Evolutionary conservation across 2,329 filamentous ascomycete species (phyloP).

Genomic region (Dissoconium aciculare): DNA sequence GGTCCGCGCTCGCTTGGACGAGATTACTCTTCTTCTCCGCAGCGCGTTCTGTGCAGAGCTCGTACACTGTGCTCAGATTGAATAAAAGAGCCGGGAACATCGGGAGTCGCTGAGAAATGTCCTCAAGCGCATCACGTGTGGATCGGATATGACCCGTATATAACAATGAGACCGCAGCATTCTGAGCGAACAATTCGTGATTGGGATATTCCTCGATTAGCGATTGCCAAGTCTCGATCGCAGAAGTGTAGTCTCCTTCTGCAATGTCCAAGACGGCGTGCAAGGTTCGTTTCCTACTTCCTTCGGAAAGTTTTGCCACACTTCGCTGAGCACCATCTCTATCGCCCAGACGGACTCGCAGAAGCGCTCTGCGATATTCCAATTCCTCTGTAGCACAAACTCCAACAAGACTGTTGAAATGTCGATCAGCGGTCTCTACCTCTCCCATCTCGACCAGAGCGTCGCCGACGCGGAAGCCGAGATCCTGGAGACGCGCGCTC

Average conservation of each 20-base stretch:
- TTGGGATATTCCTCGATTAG: background rate
- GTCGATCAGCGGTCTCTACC: slow-evolving; percentile 59
- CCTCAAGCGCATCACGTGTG: slow-evolving; percentile 53
- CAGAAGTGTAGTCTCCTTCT: slow-evolving; percentile 54
- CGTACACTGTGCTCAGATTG: slow-evolving; percentile 82
- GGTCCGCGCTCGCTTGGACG: slow-evolving; percentile 27
- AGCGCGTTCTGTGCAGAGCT: slow-evolving; percentile 70
- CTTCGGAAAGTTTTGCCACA: slow-evolving; percentile 27
- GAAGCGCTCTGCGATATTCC: slow-evolving; percentile 38
- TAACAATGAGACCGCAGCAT: slow-evolving; percentile 67
- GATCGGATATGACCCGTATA: slow-evolving; percentile 66
- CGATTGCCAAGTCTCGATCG: slow-evolving; percentile 46
- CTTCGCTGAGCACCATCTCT: slow-evolving; percentile 30
- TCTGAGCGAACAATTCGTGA: slow-evolving; percentile 58
- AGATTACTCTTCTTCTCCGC: slow-evolving; percentile 54
- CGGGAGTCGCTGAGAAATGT: slow-evolving; percentile 40
- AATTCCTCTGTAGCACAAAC: slow-evolving; percentile 27
- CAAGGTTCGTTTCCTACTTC: background rate
- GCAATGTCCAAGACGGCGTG: slow-evolving; percentile 68
- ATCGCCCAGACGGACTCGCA: slow-evolving; percentile 70
- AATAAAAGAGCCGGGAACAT: slow-evolving; percentile 72
- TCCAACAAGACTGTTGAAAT: slow-evolving; percentile 46
- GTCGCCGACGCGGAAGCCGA: slow-evolving; percentile 51
- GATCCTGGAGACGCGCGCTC: slow-evolving; percentile 55
- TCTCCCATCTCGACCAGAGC: slow-evolving; percentile 79